Conservation (phyloP, 345 rosid genomes). For the Bruguiera gymnorhiza region DNA sequence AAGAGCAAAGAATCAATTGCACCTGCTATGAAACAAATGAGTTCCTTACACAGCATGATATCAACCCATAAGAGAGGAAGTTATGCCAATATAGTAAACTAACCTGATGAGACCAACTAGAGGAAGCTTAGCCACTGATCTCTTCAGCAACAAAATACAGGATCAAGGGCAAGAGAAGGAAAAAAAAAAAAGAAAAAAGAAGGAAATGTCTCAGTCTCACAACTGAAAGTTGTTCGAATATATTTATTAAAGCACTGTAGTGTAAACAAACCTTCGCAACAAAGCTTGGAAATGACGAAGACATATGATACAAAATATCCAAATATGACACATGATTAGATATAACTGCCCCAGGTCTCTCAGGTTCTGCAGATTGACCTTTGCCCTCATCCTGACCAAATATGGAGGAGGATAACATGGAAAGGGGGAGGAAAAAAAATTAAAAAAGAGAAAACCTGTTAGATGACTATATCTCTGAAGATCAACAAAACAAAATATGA, state of each 20-base stretch:
- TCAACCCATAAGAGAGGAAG: too few species aligned
- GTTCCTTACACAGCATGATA: too few species aligned
- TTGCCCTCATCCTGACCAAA: conserved; percentile 35
- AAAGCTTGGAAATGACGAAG: conserved; percentile 89
- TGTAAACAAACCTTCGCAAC: conserved; percentile 87
- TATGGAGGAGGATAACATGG: neutral
- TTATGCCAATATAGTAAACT: conserved; percentile 7
- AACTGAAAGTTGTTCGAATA: neutral
- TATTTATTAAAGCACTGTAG: neutral
- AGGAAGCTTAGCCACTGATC: conserved; percentile 98
- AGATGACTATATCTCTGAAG: neutral
- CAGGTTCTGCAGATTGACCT: conserved; percentile 44
- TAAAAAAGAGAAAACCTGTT: neutral
- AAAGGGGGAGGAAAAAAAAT: neutral
- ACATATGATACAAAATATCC: conserved; percentile 95
- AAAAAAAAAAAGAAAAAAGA: conserved; percentile 4
- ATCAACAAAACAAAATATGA: neutral
- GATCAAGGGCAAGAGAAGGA: conserved; percentile 4
- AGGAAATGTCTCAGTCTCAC: conserved; percentile 29
- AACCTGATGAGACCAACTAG: conserved; percentile 95
- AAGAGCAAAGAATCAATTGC: too few species aligned
- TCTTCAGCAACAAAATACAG: conserved; percentile 55
- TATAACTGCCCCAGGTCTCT: conserved; percentile 77
- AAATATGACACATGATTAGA: conserved; percentile 88
- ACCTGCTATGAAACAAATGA: too few species aligned